Evolutionary conservation across 2,329 filamentous ascomycete genomes (phyloP), one percentile per base, ranked within the genome.

Genomic region (Chalara sp.): DNA sequence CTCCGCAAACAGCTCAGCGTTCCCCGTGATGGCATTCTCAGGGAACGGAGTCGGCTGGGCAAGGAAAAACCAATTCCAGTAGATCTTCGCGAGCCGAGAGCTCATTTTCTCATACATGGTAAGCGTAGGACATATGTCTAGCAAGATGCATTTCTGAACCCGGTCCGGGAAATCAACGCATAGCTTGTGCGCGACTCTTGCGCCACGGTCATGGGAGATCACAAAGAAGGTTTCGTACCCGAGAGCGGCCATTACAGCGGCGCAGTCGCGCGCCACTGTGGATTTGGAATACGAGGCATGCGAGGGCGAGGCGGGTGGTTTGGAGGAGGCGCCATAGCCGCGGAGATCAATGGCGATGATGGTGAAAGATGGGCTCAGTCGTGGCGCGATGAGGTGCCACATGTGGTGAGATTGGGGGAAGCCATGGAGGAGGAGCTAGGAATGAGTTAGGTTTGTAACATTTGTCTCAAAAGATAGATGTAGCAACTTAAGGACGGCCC

Each of bases 11-110:
- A 66, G 63, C 6, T 67, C 59, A 3, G 72, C 69, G 29, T 66
- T 60, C 0, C 59, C 63, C 0, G 63, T 31, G 37, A 74, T 72
- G 44, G 78, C 64, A 40, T 68, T 70, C 58, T 80, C 77, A 0
- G 74, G 78, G 5, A 81, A 68, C 0, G 78, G 74, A 5, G 65
- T 64, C 0, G 66, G 61, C 59, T 82, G 79, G 6, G 79, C 76
- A 21, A 81, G 68, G 55, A 81, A 75, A 48, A 79, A 79, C 78
- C 79, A 82, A 63, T 82, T 78, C 57, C 75, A 81, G 61, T 80
- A 81, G 0, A 70, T 68, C 31, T 67, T 67, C 1, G 76, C 73
- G 52, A 78, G 74, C 0, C 64, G 62, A 5, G 68, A 56, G 47
- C 71, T 56, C 3, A 70, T 71, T 12, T 69, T 63, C 46, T 66